A percentile compares a stretch with the other conserved stretches of the same genome.
phyloP scores from a whole-genome alignment of 2,329 filamentous ascomycete genomes.

The Ophiostoma piceae region DNA sequence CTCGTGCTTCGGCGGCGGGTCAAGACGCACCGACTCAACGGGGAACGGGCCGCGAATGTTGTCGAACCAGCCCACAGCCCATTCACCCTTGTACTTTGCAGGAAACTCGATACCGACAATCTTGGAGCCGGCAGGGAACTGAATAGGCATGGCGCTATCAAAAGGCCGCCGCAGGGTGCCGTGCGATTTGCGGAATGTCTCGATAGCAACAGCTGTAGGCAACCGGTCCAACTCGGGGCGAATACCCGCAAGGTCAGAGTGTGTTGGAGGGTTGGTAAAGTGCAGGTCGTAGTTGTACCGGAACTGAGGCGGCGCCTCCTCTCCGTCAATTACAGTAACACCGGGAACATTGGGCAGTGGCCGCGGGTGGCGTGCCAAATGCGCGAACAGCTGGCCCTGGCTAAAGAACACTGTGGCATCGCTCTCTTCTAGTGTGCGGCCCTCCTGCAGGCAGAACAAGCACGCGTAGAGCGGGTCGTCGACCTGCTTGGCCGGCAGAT shows the following conservation, averaged over 20 bases:
- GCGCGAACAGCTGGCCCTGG: constrained; percentile 48
- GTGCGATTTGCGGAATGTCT: constrained; percentile 45
- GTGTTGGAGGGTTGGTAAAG: constrained; percentile 39
- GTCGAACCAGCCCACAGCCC: constrained; percentile 53
- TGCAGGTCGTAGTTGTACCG: constrained; percentile 52
- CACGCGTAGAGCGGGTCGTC: constrained; percentile 53
- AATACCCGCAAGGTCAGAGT: constrained; percentile 42
- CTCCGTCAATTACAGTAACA: constrained; percentile 44
- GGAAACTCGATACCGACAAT: constrained; percentile 51
- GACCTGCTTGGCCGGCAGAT: constrained; percentile 45
- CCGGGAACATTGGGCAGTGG: constrained; percentile 48
- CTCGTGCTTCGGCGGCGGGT: constrained; percentile 40
- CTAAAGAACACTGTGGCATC: constrained; percentile 55
- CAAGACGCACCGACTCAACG: constrained; percentile 44
- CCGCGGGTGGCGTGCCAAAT: constrained; percentile 49
- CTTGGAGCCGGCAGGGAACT: constrained; percentile 40
- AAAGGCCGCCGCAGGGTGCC: constrained; percentile 36
- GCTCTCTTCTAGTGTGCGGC: constrained; percentile 47
- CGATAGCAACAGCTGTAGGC: constrained; percentile 43
- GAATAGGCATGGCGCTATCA: constrained; percentile 28
- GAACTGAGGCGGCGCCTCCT: constrained; percentile 38
- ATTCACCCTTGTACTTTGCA: constrained; percentile 48
- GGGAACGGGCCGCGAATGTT: constrained; percentile 46
- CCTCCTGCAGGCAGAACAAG: constrained; percentile 48
- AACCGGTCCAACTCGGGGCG: constrained; percentile 38